phyloP scores from a whole-genome alignment of 2,329 filamentous ascomycete species.

The Cadophora luteo-olivacea region DNA sequence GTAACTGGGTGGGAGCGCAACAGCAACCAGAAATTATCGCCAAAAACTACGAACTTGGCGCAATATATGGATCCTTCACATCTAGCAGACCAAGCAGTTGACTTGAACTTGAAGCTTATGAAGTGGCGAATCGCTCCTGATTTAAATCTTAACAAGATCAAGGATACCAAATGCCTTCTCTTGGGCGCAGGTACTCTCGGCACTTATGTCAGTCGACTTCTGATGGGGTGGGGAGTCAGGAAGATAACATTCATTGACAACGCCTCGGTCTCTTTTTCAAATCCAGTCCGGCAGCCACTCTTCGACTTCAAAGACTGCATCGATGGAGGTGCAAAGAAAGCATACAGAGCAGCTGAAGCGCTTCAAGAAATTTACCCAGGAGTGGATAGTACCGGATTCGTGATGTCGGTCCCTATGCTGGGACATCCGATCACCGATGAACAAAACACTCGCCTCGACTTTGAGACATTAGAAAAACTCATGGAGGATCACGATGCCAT shows the following conservation, averaged over 20 bases:
- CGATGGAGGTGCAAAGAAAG: conserved; percentile 84
- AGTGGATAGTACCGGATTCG: conserved; percentile 80
- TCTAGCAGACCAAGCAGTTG: conserved; percentile 91
- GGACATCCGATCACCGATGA: conserved; percentile 86
- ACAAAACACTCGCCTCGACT: conserved; percentile 72
- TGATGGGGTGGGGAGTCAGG: conserved; percentile 94
- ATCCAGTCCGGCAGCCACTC: conserved; percentile 92
- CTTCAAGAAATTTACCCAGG: conserved; percentile 89
- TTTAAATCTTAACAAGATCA: conserved; percentile 86
- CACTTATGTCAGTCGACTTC: conserved; percentile 88
- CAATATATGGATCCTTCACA: conserved; percentile 92
- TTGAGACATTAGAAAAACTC: conserved; percentile 74
- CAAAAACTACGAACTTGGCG: conserved; percentile 80
- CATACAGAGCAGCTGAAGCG: conserved; percentile 78
- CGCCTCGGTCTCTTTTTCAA: conserved; percentile 91
- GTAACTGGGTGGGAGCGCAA: conserved; percentile 96
- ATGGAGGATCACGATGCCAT: conserved; percentile 88
- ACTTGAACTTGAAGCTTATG: conserved; percentile 96
- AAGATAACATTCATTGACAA: conserved; percentile 98
- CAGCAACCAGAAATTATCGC: conserved; percentile 75
- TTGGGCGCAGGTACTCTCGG: conserved; percentile 93
- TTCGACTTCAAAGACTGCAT: conserved; percentile 91
- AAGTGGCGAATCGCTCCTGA: conserved; percentile 96
- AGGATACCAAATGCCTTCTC: conserved; percentile 86
- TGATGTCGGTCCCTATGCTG: conserved; percentile 91